phyloP scores from a whole-genome alignment of 257 asterid genomes.

The Solanum megistacrolobum region DNA sequence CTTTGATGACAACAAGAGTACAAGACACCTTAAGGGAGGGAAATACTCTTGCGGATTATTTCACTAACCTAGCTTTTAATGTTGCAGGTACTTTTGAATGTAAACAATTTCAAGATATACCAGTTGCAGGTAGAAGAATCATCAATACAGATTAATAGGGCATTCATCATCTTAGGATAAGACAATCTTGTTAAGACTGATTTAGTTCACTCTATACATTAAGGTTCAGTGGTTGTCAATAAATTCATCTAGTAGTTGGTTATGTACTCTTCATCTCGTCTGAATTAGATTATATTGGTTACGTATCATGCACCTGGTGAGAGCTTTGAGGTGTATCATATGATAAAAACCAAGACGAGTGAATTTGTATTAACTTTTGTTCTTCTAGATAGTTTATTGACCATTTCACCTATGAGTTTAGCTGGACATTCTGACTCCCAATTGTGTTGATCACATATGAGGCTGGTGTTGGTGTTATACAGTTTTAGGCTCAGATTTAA shows the following conservation, averaged over 20 bases:
- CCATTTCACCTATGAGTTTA: not conserved
- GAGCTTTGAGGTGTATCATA: not conserved
- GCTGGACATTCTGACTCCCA: not conserved
- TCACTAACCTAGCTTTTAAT: not conserved
- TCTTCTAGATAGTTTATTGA: not conserved
- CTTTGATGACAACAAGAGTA: not conserved
- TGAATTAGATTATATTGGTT: not conserved
- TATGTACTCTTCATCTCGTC: too few relatives aligned
- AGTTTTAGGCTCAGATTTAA: too few relatives aligned
- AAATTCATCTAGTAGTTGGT: not conserved
- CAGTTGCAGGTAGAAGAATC: not conserved
- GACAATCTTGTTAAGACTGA: not conserved
- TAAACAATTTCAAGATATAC: not conserved
- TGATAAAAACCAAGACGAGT: not conserved
- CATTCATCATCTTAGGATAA: not conserved
- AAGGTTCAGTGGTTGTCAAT: not conserved
- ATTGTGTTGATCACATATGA: too few relatives aligned
- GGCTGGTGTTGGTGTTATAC: too few relatives aligned
- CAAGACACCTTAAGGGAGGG: not conserved
- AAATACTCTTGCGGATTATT: not conserved
- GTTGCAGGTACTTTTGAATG: not conserved
- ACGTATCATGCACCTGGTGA: not conserved
- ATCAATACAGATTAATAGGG: not conserved
- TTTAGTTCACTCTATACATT: too few relatives aligned
- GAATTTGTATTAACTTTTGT: too few relatives aligned